A percentile compares a stretch with the other conserved stretches of the same genome.
phyloP scores from a whole-genome alignment of 2,329 filamentous ascomycete genomes.

The Pseudogymnoascus sp. region DNA sequence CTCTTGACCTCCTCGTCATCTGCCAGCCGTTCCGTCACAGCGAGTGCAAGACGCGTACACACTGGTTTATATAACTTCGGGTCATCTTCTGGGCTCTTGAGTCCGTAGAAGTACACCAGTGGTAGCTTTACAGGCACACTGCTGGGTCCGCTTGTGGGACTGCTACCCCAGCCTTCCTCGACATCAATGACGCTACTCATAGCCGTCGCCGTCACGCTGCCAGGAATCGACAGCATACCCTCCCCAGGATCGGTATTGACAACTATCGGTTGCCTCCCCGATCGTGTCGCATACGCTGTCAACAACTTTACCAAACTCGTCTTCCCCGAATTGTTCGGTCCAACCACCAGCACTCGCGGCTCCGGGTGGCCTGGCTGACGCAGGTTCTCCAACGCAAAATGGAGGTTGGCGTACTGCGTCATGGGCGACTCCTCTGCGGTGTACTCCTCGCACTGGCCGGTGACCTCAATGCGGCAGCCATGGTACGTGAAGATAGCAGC shows the following conservation, averaged over 20 bases:
- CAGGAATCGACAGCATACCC: constrained; percentile 68
- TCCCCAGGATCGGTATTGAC: constrained; percentile 81
- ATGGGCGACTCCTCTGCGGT: constrained; percentile 74
- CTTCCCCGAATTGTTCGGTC: constrained; percentile 73
- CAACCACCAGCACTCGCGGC: constrained; percentile 78
- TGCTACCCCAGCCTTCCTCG: constrained; percentile 81
- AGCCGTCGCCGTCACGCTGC: constrained; percentile 77
- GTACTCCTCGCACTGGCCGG: constrained; percentile 51
- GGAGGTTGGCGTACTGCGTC: constrained; percentile 73
- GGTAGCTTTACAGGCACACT: constrained; percentile 86
- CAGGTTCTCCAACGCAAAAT: constrained; percentile 74
- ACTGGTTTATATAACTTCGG: constrained; percentile 65
- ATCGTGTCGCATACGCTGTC: constrained; percentile 70
- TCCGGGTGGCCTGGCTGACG: constrained; percentile 51
- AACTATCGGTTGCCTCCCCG: constrained; percentile 67
- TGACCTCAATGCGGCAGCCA: constrained; percentile 78
- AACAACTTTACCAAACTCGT: constrained; percentile 72
- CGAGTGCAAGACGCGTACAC: constrained; percentile 68
- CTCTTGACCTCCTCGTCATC: constrained; percentile 65
- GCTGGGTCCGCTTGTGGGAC: constrained; percentile 84
- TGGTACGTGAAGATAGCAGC: constrained; percentile 89
- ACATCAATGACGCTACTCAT: constrained; percentile 84
- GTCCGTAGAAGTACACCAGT: constrained; percentile 81
- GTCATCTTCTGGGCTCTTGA: constrained; percentile 65
- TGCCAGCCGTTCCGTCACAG: constrained; percentile 67